A percentile compares a stretch with the other conserved stretches of the same genome.
These are phyloP conservation scores for Venturia aucupariae DNA, from an alignment of 2,329 filamentous ascomycete genomes.

Conservation along the genomic window DNA sequence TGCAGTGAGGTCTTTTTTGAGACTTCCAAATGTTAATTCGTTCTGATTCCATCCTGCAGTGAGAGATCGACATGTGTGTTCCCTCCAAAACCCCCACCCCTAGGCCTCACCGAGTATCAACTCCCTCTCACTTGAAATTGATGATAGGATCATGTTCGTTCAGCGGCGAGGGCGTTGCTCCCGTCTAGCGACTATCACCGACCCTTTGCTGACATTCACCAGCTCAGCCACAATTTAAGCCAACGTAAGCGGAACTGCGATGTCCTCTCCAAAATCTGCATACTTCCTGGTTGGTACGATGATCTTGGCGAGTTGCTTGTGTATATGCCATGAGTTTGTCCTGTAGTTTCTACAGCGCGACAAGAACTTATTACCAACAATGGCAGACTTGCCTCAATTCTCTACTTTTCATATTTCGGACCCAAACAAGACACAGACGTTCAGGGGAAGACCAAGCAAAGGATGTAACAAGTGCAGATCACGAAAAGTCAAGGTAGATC, in stretches of 20 bases:
- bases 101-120: no score
- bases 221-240: no score
- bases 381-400: not conserved
- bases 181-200: no score
- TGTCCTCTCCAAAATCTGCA: not conserved
- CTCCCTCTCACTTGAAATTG: no score
- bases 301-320: not conserved
- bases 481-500: slow-evolving; percentile 26
- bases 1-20: no score
- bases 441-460: slow-evolving; percentile 26
- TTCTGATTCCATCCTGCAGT: no score
- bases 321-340: not conserved
- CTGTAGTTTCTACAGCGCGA: not conserved
- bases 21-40: no score
- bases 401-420: not conserved
- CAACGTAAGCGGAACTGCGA: not conserved
- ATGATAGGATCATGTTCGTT: no score
- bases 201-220: no score
- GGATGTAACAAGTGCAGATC: slow-evolving; percentile 27
- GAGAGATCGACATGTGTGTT: no score
- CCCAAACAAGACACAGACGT: not conserved
- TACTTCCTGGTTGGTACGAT: not conserved
- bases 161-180: no score
- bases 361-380: not conserved
- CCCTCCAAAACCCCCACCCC: no score